Evolutionary conservation across 805 yeast genomes (phyloP), one percentile per base, ranked within the genome.

Genomic region (Lipomyces sp.): DNA sequence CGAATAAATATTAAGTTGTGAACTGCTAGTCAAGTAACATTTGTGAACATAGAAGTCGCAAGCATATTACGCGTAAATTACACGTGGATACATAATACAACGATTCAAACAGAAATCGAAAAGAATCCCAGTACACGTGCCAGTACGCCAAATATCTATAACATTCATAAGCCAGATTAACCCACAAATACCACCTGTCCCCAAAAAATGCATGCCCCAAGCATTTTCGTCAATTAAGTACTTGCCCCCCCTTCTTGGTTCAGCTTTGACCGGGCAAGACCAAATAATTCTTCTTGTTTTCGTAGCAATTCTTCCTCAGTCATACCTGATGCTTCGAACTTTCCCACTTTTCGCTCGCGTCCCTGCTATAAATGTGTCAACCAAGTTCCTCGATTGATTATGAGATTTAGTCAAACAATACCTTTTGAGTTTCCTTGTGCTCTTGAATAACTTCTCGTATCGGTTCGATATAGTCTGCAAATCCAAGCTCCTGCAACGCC

Each of bases 281-380:
- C 89, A 79, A 95, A 95, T 66, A 95, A 81, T 76, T 90, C 96
- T 74, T 95, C 98, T 76, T 95, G 99, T 77, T 94, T 96, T 72
- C 86, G 86, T 74, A 95, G 83, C 64, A 95, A 81, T 77, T 95
- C 99, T 77, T 93, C 99, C 75, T 94, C 98, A 1, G 93, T 82
- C 70, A 92, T 82, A 0, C 98, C 98, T 2, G 96, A 88, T 73
- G 91, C 91, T 78, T 92, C 97, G 74, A 95, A 90, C 79, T 95
- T 95, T 76, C 94, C 92, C 72, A 90, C 92, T 75, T 92, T 90
- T 78, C 90, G 88, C 73, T 95, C 98, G 72, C 95, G 89, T 15
- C 91, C 73, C 57, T 69, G 72, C 68, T 59, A 37, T 6, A 37
- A 3, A 33, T 18, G 18, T 35, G 50, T 54, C 45, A 63, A 63